Conservation (phyloP, 371 early-diverging fungal genomes). For the Parasitella parasitica region DNA sequence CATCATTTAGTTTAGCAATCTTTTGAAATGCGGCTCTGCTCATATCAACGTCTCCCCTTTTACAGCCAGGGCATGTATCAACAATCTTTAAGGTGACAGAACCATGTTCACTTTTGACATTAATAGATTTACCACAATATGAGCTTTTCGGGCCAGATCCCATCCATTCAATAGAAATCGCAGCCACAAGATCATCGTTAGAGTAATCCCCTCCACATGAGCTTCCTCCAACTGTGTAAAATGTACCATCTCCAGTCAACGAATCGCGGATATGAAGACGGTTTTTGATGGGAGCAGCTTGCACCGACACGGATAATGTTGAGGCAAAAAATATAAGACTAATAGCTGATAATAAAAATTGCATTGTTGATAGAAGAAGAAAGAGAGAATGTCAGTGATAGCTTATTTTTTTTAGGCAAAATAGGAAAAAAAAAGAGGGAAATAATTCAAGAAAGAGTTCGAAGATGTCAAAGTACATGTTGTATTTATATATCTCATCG, state of each 20-base stretch:
- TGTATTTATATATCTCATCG: not conserved
- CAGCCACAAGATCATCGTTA: slow-evolving; percentile 35
- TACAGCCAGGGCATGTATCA: slow-evolving; percentile 56
- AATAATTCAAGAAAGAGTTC: not conserved
- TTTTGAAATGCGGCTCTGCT: slow-evolving; percentile 48
- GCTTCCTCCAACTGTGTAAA: slow-evolving; percentile 37
- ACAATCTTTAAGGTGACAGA: slow-evolving; percentile 43
- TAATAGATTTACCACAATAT: slow-evolving; percentile 48
- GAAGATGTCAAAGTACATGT: not conserved
- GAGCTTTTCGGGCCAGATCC: slow-evolving; percentile 16
- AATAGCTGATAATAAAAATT: not conserved
- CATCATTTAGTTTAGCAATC: slow-evolving; percentile 31
- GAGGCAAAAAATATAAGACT: not conserved
- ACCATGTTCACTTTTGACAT: slow-evolving; percentile 28
- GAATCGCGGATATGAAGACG: slow-evolving; percentile 15
- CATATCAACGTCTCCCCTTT: slow-evolving; percentile 33
- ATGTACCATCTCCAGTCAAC: slow-evolving; percentile 39
- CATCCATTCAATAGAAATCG: slow-evolving; percentile 34
- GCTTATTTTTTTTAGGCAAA: too few species aligned
- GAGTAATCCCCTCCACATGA: slow-evolving; percentile 39
- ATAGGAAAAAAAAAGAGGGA: not conserved
- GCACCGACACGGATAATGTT: not conserved
- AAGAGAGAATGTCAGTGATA: not conserved
- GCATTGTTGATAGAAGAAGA: not conserved
- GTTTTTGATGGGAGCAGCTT: slow-evolving; percentile 14